Conservation (phyloP, 495 filamentous ascomycete genomes). For the Cenococcum geophilum region DNA sequence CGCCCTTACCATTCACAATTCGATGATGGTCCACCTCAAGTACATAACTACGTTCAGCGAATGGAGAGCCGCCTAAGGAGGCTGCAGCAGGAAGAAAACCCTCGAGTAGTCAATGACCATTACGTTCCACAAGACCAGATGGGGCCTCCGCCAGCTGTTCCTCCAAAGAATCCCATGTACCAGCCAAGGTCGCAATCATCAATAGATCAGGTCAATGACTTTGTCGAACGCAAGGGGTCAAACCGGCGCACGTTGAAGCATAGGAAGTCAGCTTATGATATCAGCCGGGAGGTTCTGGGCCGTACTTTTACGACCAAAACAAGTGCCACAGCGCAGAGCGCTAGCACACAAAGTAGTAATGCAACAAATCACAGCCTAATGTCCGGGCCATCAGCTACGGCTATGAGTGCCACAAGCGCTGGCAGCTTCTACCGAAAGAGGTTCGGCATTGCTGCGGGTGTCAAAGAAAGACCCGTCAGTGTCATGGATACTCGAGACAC, state of each 20-base stretch:
- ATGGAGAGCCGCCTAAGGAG: conserved; percentile 77
- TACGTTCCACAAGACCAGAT: conserved; percentile 33
- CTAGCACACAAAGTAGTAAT: conserved; percentile 62
- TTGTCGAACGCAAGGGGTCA: conserved; percentile 19
- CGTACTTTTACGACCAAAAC: conserved; percentile 84
- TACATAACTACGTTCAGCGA: conserved; percentile 78
- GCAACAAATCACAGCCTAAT: conserved; percentile 81
- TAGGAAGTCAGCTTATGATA: conserved; percentile 79
- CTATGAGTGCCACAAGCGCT: conserved; percentile 89
- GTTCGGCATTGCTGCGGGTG: conserved; percentile 31
- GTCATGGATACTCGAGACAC: conserved; percentile 43
- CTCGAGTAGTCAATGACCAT: conserved; percentile 36
- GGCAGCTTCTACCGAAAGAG: conserved; percentile 80
- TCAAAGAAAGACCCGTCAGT: conserved; percentile 47
- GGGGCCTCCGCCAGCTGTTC: conserved; percentile 40
- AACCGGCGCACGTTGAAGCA: conserved; percentile 41
- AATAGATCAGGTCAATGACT: conserved; percentile 43
- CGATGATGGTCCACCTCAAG: conserved; percentile 57
- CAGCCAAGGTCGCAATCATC: conserved; percentile 47
- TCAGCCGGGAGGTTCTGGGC: conserved; percentile 61
- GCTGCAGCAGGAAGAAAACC: conserved; percentile 58
- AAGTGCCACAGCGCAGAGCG: conserved; percentile 55
- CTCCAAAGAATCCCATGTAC: conserved; percentile 38
- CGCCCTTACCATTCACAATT: conserved; percentile 15
- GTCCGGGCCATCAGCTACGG: conserved; percentile 86